A percentile compares a stretch with the other conserved stretches of the same genome.
Conservation (phyloP, 1,284 basidiomycete species). For the Xerocomus amazonicus region DNA sequence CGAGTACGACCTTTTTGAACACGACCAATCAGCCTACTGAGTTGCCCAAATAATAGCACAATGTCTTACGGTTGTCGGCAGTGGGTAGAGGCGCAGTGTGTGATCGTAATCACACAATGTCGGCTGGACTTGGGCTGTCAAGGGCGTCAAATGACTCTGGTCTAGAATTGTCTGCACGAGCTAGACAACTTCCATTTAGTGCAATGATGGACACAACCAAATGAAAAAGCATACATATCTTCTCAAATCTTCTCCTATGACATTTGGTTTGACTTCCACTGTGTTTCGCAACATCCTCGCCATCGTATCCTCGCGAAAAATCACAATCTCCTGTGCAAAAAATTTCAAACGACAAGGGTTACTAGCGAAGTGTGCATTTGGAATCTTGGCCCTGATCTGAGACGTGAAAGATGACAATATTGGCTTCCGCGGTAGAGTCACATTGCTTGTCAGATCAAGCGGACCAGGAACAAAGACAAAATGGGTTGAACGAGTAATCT, state of each 20-base stretch:
- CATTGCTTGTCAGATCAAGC: slow-evolving; percentile 78
- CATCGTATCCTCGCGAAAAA: slow-evolving; percentile 94
- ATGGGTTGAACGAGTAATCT: slow-evolving; percentile 75
- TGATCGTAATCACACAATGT: slow-evolving; percentile 92
- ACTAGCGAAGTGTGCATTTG: slow-evolving; percentile 78
- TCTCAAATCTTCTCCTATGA: slow-evolving; percentile 74
- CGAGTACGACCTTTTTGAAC: slow-evolving; percentile 75
- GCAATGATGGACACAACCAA: neutral
- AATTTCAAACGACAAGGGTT: slow-evolving; percentile 96
- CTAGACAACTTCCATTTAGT: slow-evolving; percentile 40
- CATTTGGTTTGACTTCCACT: slow-evolving; percentile 79
- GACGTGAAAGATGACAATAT: slow-evolving; percentile 72
- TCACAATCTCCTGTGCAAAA: slow-evolving; percentile 93
- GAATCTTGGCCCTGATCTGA: slow-evolving; percentile 67
- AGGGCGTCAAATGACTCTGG: slow-evolving; percentile 86
- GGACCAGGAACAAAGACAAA: slow-evolving; percentile 96
- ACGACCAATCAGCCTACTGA: slow-evolving; percentile 7
- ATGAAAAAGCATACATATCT: slow-evolving; percentile 65
- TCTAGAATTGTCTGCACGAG: slow-evolving; percentile 92
- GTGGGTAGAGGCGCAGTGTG: slow-evolving; percentile 87
- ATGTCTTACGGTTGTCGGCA: slow-evolving; percentile 77
- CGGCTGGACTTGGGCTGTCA: slow-evolving; percentile 83
- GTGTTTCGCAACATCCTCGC: slow-evolving; percentile 90
- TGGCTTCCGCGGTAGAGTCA: slow-evolving; percentile 74
- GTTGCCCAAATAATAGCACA: neutral